Evolutionary conservation across 2,329 filamentous ascomycete species (phyloP), one percentile per base, ranked within the genome.

Genomic region (Microdochium trichocladiopsis): DNA sequence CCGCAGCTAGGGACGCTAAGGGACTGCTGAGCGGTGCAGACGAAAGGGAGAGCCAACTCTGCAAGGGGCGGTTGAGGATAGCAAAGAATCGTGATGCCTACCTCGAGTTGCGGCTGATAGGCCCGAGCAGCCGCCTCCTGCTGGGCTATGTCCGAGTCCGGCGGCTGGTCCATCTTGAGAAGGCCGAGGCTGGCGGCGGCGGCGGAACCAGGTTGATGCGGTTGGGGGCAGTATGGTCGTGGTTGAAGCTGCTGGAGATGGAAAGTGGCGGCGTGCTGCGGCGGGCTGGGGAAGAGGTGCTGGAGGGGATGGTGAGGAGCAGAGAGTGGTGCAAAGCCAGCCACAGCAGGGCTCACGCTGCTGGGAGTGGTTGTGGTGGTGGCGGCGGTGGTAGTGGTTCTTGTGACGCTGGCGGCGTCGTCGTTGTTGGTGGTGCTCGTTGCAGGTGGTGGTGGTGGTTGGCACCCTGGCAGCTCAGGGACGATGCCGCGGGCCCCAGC

Each of bases 121-220:
- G 80, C 75, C 52, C 77, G 70, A 10, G 82, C 82, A 25, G 82
- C 76, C 48, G 77, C 79, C 65, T 85, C 79, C 65, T 86, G 82
- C 50, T 80, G 80, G 41, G 72, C 74, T 51, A 83, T 67, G 56
- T 78, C 77, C 57, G 74, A 67, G 45, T 60, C 62, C 33, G 61
- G 61, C 53, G 58, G 53, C 16, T 57, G 50, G 48, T 72, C 69
- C 72, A 74, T 75, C 58, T 70, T 69, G 60, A 63, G 55, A 50
- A 9, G 14, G 18, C 9, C 18, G 22, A 45, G 10, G 41, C 41
- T 18, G 45, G 56, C 55, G 47, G 58, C 18, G 45, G 56, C 55
- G 47, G 58, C 18, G 16, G 10, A 47, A 33, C 48, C 41, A 31
- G 21, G 48, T 36, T 25, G 22, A 24, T 31, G 50, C 31, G 50